Evolutionary conservation across 306 rosid species (phyloP).

Genomic region (Cicer yamashitae): DNA sequence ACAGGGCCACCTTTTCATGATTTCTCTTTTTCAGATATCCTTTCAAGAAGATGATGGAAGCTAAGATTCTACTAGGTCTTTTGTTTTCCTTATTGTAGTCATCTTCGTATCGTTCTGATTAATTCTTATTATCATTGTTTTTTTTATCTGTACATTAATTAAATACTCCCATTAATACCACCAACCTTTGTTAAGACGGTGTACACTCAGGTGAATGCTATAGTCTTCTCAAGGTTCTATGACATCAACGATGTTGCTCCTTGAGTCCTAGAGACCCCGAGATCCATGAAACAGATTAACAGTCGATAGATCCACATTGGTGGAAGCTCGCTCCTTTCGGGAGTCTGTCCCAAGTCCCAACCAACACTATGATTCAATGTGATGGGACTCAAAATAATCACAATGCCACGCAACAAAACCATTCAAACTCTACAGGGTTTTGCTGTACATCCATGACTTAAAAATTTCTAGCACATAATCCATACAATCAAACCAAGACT

Average conservation of each 20-base stretch:
- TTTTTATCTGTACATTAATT: not conserved
- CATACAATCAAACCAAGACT: not conserved
- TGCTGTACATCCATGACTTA: not conserved
- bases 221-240: not conserved
- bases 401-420: not conserved
- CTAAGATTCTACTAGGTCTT: slow-evolving; percentile 17
- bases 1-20: slow-evolving; percentile 94
- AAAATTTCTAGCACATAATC: not conserved
- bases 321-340: not conserved
- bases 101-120: not conserved
- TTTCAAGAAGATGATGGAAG: slow-evolving; percentile 59
- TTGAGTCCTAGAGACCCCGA: not conserved
- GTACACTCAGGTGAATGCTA: not conserved
- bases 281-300: no score
- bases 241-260: not conserved
- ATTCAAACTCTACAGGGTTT: not conserved
- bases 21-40: slow-evolving; percentile 80
- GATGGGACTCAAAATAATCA: not conserved
- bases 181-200: not conserved
- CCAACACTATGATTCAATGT: not conserved
- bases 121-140: slow-evolving; percentile 11
- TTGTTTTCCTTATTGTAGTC: not conserved
- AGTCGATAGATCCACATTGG: not conserved
- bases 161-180: slow-evolving; percentile 11
- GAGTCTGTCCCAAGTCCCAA: not conserved